Evolutionary conservation across 345 rosid species (phyloP).

Genomic region (Salix viminalis): DNA sequence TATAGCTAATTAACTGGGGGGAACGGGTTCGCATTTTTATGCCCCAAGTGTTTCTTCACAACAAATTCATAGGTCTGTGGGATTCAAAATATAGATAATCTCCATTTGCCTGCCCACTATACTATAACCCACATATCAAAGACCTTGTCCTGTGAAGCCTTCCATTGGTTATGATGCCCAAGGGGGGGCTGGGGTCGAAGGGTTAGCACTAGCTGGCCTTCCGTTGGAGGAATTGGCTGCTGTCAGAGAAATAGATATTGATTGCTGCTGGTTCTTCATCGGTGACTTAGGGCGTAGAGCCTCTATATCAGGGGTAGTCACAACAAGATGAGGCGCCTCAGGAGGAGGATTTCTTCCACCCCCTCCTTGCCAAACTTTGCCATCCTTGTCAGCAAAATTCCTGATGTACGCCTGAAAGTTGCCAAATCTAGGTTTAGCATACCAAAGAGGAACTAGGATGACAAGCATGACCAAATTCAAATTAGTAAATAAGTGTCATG

Average conservation of each 20-base stretch:
- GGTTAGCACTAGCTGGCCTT: slow-evolving; percentile 55
- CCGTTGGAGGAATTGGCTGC: slow-evolving; percentile 52
- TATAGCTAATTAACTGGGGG: not conserved
- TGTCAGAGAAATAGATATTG: slow-evolving; percentile 60
- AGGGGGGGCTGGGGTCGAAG: slow-evolving; percentile 51
- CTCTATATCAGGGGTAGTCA: slow-evolving; percentile 86
- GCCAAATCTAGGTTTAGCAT: not conserved
- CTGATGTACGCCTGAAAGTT: slow-evolving; percentile 54
- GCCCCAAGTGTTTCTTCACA: slow-evolving; percentile 22
- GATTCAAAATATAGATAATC: slow-evolving; percentile 49
- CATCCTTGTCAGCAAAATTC: slow-evolving; percentile 85
- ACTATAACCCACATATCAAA: slow-evolving; percentile 49
- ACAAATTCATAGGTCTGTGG: slow-evolving; percentile 42
- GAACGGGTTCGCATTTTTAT: not conserved
- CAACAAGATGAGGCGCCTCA: slow-evolving; percentile 78
- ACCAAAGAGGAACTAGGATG: not conserved
- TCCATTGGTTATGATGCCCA: slow-evolving; percentile 63
- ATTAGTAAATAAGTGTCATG: not conserved
- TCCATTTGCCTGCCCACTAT: slow-evolving; percentile 37
- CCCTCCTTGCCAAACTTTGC: slow-evolving; percentile 98
- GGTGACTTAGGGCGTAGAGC: slow-evolving; percentile 91
- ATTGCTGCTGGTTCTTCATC: slow-evolving; percentile 88
- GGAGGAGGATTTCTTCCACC: slow-evolving; percentile 97
- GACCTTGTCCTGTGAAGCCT: slow-evolving; percentile 48
- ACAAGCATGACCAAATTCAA: not conserved